These are phyloP conservation scores for Solanum rostratum DNA, from an alignment of 257 asterid genomes.

Conservation along the genomic window DNA sequence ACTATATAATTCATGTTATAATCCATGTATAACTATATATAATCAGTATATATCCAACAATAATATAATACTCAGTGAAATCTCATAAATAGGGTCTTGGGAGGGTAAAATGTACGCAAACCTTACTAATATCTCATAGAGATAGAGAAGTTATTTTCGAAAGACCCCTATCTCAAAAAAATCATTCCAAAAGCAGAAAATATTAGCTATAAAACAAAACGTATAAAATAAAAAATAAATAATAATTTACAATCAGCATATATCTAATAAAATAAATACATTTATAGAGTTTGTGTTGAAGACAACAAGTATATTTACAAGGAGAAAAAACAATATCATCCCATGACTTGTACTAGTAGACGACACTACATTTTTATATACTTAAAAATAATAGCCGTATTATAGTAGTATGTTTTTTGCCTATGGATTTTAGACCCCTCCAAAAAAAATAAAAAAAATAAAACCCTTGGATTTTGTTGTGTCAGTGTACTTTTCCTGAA, in stretches of 20 bases:
- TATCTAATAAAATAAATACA: not conserved
- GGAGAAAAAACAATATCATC: not conserved
- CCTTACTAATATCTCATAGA: too few relatives aligned
- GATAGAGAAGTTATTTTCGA: too few relatives aligned
- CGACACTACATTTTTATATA: not conserved
- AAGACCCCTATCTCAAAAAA: too few relatives aligned
- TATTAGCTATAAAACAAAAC: too few relatives aligned
- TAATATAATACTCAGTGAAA: too few relatives aligned
- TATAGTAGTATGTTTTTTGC: not conserved
- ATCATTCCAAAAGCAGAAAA: too few relatives aligned
- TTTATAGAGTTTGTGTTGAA: not conserved
- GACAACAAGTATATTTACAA: not conserved
- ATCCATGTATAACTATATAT: not conserved
- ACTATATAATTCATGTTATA: not conserved
- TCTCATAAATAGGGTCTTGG: too few relatives aligned
- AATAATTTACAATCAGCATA: too few relatives aligned
- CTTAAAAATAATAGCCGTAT: not conserved
- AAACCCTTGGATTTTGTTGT: conserved; percentile 10
- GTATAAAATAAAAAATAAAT: too few relatives aligned
- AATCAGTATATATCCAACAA: too few relatives aligned
- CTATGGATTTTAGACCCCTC: not conserved
- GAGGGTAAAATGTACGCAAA: too few relatives aligned
- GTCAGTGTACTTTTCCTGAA: conserved; percentile 1
- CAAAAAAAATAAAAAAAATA: not conserved
- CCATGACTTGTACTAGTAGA: not conserved